Conservation (phyloP, 129 eudicot genomes). For the Lactuca sativa region DNA sequence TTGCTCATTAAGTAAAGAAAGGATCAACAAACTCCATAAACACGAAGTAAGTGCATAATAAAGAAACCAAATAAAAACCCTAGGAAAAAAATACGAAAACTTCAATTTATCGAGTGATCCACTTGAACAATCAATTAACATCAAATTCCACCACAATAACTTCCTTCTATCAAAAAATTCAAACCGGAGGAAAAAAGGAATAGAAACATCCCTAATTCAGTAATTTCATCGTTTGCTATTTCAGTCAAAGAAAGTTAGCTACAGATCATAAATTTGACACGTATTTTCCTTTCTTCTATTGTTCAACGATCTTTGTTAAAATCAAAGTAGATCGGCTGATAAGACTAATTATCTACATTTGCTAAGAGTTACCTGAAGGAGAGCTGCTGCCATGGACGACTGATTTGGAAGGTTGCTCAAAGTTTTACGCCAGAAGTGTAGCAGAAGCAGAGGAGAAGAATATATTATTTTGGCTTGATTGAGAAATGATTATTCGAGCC, state of each 20-base stretch:
- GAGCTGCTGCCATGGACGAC: conserved; percentile 27
- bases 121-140: conserved; percentile 15
- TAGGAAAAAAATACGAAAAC: background rate
- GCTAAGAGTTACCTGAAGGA: conserved; percentile 11
- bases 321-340: conserved; percentile 2
- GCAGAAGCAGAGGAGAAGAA: conserved; percentile 22
- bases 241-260: background rate
- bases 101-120: conserved; percentile 7
- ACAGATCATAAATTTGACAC: background rate
- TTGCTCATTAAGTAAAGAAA: background rate
- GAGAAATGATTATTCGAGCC: conserved; percentile 16
- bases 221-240: background rate
- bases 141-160: conserved; percentile 14
- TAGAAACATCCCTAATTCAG: background rate
- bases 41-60: background rate
- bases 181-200: background rate
- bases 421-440: conserved; percentile 22
- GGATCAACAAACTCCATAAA: background rate
- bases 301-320: conserved; percentile 5
- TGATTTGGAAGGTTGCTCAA: conserved; percentile 9
- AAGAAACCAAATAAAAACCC: conserved; percentile 24
- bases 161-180: conserved; percentile 7
- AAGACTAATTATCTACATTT: background rate
- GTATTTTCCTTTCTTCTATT: background rate
- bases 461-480: conserved; percentile 13